Evolutionary conservation across 495 filamentous ascomycete genomes (phyloP), one percentile per base, ranked within the genome.

Genomic region (Massariosphaeria phaeospora): DNA sequence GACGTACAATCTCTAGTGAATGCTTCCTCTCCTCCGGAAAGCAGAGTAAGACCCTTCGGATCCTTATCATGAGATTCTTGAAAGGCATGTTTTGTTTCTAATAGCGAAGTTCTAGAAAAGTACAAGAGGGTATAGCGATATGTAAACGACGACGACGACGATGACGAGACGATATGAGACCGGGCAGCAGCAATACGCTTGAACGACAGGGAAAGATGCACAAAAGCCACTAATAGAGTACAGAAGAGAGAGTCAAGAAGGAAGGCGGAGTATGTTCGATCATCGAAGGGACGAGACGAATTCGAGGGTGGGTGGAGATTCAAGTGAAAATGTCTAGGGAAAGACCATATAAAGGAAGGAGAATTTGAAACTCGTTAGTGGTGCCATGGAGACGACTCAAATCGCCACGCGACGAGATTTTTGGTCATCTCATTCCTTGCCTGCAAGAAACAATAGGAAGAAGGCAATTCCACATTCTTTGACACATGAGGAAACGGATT

Each of bases 371-470:
- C n/a, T 30, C 34, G 13, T 18, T 25, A 50, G 15, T 7, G 48
- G 30, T 48, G 42, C 26, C 49, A 54, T 43, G 38, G 57, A 39
- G 41, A 53, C 39, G 48, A 53, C 33, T 3, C 20, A 34, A 39
- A 27, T 53, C 46, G 43, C 61, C 51, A 63, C 46, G 51, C 45
- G 61, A 59, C 34, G 39, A 47, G 36, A 18, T 47, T 26, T 5
- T 21, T 21, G 20, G 18, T 20, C 38, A 21, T 10, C 24, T 1
- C 47, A 63, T 63, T 63, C 61, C 55, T 59, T 63, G 42, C 61
- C 35, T 56, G 13, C 18, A 21, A 42, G 44, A 44, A 38, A 61
- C 44, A 61, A 55, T 55, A 31, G 26, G 46, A 53, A 46, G 8
- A n/a, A 34, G 30, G 30, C n/a, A n/a, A 36, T 50, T 53, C 18